These are phyloP conservation scores for Eurotiales sp. DNA, from an alignment of 2,329 filamentous ascomycete genomes.

Conservation along the genomic window DNA sequence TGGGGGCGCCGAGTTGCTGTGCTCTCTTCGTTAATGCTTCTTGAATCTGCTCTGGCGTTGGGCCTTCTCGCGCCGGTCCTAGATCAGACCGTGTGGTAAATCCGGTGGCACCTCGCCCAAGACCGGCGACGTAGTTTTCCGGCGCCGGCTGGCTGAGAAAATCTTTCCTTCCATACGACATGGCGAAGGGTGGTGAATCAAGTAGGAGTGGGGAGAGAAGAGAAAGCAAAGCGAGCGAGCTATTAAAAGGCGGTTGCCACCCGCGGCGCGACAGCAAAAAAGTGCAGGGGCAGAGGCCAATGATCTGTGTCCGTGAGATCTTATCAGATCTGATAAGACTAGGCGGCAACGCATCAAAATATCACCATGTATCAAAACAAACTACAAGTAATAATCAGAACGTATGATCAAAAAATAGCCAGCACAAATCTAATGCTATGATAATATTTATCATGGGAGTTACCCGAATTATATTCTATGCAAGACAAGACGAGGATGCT, in stretches of 20 bases:
- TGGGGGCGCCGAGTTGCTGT: slow-evolving; percentile 70
- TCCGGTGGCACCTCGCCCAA: slow-evolving; percentile 94
- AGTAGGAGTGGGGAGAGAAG: not conserved
- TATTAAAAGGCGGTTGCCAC: slow-evolving; percentile 8
- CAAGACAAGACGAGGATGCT: too few relatives aligned
- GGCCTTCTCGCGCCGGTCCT: slow-evolving; percentile 89
- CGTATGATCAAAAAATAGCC: too few relatives aligned
- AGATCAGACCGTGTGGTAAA: slow-evolving; percentile 97
- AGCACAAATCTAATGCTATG: too few relatives aligned
- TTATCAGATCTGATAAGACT: slow-evolving; percentile 13
- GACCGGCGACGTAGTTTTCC: slow-evolving; percentile 89
- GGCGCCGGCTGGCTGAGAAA: slow-evolving; percentile 83
- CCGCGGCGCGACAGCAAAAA: not conserved
- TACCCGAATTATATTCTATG: too few relatives aligned
- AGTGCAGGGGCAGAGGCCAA: not conserved
- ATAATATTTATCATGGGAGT: too few relatives aligned
- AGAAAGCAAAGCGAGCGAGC: not conserved
- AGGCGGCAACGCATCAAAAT: too few relatives aligned
- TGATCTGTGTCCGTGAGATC: not conserved
- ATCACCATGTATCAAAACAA: too few relatives aligned
- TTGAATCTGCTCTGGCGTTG: slow-evolving; percentile 97
- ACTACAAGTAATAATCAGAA: too few relatives aligned
- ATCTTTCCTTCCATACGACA: slow-evolving; percentile 66
- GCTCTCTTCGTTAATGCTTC: slow-evolving; percentile 93
- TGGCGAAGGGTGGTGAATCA: slow-evolving; percentile 29